Evolutionary conservation across 495 filamentous ascomycete species (phyloP).

Genomic region (Lentithecium fluviatile): DNA sequence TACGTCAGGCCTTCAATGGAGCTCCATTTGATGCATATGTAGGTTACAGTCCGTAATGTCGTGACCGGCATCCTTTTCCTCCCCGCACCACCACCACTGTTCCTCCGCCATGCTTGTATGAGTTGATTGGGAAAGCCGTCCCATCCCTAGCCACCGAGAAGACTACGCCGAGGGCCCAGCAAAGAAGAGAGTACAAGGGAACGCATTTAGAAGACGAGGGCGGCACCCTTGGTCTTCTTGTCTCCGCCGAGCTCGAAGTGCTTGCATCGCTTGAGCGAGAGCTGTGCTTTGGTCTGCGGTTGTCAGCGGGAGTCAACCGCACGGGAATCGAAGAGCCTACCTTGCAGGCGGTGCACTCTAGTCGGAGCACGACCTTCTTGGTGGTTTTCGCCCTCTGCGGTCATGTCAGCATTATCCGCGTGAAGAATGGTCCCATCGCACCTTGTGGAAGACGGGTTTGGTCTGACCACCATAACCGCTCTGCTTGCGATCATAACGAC

Average conservation of each 20-base stretch:
- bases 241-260: slow-evolving; percentile 99
- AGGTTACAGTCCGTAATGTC: slow-evolving; percentile 19
- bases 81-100: slow-evolving; percentile 7
- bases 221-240: slow-evolving; percentile 99
- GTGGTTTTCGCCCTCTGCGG: slow-evolving; percentile 93
- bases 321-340: not conserved
- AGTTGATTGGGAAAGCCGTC: slow-evolving; percentile 13
- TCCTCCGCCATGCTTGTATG: slow-evolving; percentile 15
- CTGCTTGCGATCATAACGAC: slow-evolving; percentile 99
- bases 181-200: slow-evolving; percentile 24
- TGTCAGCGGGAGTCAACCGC: not conserved
- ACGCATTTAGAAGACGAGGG: slow-evolving; percentile 83
- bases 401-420: not conserved
- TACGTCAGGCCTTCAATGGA: slow-evolving; percentile 15
- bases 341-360: slow-evolving; percentile 97
- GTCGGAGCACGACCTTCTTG: slow-evolving; percentile 97
- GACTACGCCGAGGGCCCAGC: slow-evolving; percentile 30
- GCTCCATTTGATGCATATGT: slow-evolving; percentile 35
- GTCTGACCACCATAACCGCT: slow-evolving; percentile 99
- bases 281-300: slow-evolving; percentile 80
- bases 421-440: not conserved
- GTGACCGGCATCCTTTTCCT: slow-evolving; percentile 16
- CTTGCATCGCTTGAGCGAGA: slow-evolving; percentile 98
- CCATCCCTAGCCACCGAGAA: slow-evolving; percentile 18
- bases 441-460: slow-evolving; percentile 98